Percentiles rank a stretch among this genome's conserved stretches.
Evolutionary conservation across 139 green algal species (phyloP).

Genomic region (Coelastrella sp.): DNA sequence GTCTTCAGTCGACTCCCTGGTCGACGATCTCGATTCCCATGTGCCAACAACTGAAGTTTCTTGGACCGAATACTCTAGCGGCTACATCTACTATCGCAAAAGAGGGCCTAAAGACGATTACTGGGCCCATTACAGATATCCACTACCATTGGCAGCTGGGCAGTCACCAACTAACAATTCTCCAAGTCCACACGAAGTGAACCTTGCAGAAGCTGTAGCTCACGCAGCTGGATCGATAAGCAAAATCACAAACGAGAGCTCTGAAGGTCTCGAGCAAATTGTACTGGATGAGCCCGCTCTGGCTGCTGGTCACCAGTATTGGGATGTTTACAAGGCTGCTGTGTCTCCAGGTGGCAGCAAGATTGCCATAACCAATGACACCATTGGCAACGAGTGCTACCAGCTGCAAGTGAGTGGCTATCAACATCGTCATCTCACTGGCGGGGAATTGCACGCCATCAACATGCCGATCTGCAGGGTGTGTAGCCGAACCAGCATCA

Average conservation of each 20-base stretch:
- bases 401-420: background rate
- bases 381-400: slow-evolving; percentile 43
- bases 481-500: background rate
- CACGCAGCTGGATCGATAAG: background rate
- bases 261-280: background rate
- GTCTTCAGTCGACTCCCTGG: background rate
- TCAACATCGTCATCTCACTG: background rate
- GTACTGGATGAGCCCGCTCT: slow-evolving; percentile 49
- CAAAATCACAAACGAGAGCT: background rate
- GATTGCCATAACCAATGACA: slow-evolving; percentile 48
- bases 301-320: slow-evolving; percentile 34
- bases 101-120: slow-evolving; percentile 49
- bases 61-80: background rate
- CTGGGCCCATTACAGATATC: slow-evolving; percentile 32
- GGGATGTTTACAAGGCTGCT: background rate
- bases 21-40: background rate
- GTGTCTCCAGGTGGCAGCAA: slow-evolving; percentile 42
- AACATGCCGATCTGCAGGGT: background rate
- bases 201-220: slow-evolving; percentile 3
- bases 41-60: slow-evolving; percentile 10
- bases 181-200: background rate
- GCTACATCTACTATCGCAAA: slow-evolving; percentile 29
- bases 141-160: background rate
- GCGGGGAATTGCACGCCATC: background rate
- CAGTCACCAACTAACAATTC: background rate